Conservation (phyloP, 352 stramenopile genomes). For the Pythium monospermum region DNA sequence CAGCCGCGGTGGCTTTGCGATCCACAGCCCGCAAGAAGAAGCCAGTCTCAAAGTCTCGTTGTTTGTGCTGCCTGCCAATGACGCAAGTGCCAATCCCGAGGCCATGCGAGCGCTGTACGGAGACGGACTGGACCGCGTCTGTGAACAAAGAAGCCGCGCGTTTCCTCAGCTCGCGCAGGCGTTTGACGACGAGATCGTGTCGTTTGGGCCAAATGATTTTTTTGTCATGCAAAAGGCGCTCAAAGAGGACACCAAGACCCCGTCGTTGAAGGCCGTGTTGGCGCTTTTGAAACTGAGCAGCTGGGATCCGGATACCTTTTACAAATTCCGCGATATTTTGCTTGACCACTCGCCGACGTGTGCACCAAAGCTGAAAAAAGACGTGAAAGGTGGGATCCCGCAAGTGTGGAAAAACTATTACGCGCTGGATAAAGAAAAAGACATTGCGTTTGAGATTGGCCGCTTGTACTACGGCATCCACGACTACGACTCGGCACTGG, state of each 20-base stretch:
- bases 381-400: slow-evolving; percentile 84
- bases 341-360: slow-evolving; percentile 79
- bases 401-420: slow-evolving; percentile 92
- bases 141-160: slow-evolving; percentile 39
- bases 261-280: slow-evolving; percentile 84
- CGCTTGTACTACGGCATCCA: slow-evolving; percentile 91
- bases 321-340: slow-evolving; percentile 92
- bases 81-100: slow-evolving; percentile 1
- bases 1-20: slow-evolving; percentile 86
- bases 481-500: slow-evolving; percentile 87
- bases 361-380: slow-evolving; percentile 57
- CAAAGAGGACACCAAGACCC: slow-evolving; percentile 77
- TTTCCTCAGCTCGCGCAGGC: slow-evolving; percentile 70
- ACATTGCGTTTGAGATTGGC: slow-evolving; percentile 89
- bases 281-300: slow-evolving; percentile 89
- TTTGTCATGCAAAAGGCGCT: slow-evolving; percentile 91
- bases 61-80: slow-evolving; percentile 68
- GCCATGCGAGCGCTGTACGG: slow-evolving; percentile 40
- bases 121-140: slow-evolving; percentile 55
- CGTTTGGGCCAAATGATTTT: slow-evolving; percentile 93
- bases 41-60: slow-evolving; percentile 89
- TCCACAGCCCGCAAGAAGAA: slow-evolving; percentile 92
- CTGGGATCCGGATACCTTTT: slow-evolving; percentile 94
- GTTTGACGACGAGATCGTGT: slow-evolving; percentile 84
- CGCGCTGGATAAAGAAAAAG: slow-evolving; percentile 90